Percentiles rank a stretch among this genome's conserved stretches.
These are phyloP conservation scores for Eimeria sp. DNA, from an alignment of 169 alveolate species.

Conservation along the genomic window DNA sequence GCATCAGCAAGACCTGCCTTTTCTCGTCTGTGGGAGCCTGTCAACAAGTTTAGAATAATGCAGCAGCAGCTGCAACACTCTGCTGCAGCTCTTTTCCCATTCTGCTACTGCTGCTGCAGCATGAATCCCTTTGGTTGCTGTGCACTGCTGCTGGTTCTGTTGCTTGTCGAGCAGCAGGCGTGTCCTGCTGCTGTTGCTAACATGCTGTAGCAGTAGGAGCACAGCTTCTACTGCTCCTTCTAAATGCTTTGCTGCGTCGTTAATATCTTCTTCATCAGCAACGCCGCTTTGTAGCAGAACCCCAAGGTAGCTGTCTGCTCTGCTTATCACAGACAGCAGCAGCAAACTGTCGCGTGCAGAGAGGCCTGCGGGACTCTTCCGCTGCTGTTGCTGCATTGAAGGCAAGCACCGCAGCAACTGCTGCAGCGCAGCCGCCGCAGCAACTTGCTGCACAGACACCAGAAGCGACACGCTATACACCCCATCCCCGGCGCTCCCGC, in stretches of 20 bases:
- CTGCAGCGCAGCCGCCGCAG: constrained; percentile 68
- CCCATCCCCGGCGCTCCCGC: constrained; percentile 24
- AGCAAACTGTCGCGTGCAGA: constrained; percentile 1
- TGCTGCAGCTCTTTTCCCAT: constrained; percentile 57
- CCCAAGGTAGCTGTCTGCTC: constrained; percentile 26
- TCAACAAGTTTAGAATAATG: neutral
- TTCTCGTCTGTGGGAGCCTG: constrained; percentile 10
- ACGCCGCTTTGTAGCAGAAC: neutral
- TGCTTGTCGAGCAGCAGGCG: constrained; percentile 37
- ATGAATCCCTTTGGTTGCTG: neutral
- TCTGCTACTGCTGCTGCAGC: constrained; percentile 55
- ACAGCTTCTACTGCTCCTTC: constrained; percentile 19
- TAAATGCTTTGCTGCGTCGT: neutral
- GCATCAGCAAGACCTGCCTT: neutral
- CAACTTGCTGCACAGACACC: constrained; percentile 37
- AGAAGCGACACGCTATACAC: neutral
- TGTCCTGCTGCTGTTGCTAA: constrained; percentile 4
- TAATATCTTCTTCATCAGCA: neutral
- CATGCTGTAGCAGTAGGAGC: constrained; percentile 51
- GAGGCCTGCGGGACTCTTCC: constrained; percentile 47
- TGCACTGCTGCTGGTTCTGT: constrained; percentile 1
- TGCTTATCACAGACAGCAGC: constrained; percentile 35
- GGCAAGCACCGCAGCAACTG: constrained; percentile 68
- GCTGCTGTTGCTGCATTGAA: constrained; percentile 43
- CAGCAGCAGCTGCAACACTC: constrained; percentile 54